These are phyloP conservation scores for Carex parvula DNA, from an alignment of 176 grass and related monocot species.

Conservation along the genomic window DNA sequence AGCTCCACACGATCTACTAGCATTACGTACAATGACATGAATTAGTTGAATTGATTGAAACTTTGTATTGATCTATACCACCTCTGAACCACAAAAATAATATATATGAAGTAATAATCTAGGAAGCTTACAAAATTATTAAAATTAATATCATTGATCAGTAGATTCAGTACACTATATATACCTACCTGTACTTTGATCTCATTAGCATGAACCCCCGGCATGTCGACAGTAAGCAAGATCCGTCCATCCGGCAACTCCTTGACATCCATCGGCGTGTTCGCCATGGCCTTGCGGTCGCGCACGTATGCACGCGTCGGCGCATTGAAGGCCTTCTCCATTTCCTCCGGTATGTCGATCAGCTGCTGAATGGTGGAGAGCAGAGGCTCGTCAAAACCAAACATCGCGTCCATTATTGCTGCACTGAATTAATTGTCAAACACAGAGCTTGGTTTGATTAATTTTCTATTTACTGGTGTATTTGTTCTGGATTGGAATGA, in stretches of 20 bases:
- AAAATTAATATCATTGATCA: no score
- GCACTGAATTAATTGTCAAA: not conserved
- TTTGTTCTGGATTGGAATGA: not conserved
- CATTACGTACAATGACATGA: no score
- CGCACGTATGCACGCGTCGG: slow-evolving; percentile 57
- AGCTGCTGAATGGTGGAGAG: slow-evolving; percentile 36
- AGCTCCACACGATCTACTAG: no score
- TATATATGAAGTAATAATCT: no score
- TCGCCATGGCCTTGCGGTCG: slow-evolving; percentile 59
- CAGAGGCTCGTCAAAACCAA: slow-evolving; percentile 31
- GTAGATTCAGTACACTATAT: not conserved
- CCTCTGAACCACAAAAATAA: no score
- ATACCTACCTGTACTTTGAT: slow-evolving; percentile 41
- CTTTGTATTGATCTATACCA: no score
- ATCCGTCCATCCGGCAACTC: slow-evolving; percentile 46
- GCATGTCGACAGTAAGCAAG: slow-evolving; percentile 49
- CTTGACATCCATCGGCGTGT: slow-evolving; percentile 64
- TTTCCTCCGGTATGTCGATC: slow-evolving; percentile 51
- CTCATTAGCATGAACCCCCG: slow-evolving; percentile 40
- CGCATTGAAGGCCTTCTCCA: slow-evolving; percentile 44
- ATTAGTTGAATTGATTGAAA: no score
- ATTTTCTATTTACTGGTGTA: not conserved
- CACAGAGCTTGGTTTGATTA: not conserved
- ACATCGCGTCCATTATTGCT: slow-evolving; percentile 29
- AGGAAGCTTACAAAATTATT: no score